Conservation (phyloP, 73 alveolate species). For the Uronychia binucleata region DNA sequence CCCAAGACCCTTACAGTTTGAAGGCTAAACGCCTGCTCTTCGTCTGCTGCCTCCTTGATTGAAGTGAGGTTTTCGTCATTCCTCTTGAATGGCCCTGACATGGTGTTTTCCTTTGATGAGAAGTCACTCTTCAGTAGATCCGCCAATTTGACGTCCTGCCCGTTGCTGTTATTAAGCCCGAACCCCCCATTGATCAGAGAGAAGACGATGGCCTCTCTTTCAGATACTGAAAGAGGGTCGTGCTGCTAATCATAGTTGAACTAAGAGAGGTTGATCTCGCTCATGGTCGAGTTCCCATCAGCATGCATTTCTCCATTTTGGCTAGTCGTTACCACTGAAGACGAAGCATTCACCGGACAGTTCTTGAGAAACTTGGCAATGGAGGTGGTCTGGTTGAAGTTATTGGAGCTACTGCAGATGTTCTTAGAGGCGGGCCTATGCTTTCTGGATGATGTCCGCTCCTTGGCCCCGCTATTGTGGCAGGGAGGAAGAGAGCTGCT, state of each 20-base stretch:
- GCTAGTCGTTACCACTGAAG: background rate
- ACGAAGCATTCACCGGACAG: background rate
- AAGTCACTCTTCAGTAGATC: background rate
- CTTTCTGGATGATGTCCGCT: background rate
- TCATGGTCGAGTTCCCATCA: background rate
- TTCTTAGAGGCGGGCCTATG: too few relatives aligned
- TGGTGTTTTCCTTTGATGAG: background rate
- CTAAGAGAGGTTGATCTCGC: background rate
- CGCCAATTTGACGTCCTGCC: background rate
- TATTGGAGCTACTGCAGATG: background rate
- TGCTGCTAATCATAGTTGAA: background rate
- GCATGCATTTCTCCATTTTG: too few relatives aligned
- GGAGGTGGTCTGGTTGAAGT: background rate
- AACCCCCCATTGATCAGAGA: background rate
- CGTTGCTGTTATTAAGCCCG: background rate
- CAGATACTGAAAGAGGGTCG: background rate
- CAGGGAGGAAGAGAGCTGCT: background rate
- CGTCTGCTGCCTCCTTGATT: slow-evolving; percentile 1
- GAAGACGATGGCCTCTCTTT: background rate
- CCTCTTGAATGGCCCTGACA: background rate
- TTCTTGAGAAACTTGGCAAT: background rate
- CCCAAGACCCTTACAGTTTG: background rate
- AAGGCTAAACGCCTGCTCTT: background rate
- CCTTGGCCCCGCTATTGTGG: background rate
- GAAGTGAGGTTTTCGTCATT: background rate